Conservation (phyloP, 495 filamentous ascomycete species). For the Bacidia rubella region DNA sequence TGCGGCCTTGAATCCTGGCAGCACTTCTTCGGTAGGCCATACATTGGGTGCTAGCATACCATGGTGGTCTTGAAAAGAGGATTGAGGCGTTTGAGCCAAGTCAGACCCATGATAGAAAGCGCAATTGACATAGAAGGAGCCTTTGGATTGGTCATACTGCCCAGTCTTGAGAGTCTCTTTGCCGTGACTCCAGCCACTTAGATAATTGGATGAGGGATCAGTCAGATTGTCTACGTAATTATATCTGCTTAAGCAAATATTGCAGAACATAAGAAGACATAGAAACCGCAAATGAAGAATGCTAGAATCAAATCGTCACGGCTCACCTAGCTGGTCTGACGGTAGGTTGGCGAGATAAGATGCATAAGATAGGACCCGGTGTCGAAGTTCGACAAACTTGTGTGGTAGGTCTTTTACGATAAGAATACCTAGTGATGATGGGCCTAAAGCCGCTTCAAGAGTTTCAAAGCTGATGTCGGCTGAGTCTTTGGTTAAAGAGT, state of each 20-base stretch:
- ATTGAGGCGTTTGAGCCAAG: conserved; percentile 44
- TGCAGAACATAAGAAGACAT: neutral
- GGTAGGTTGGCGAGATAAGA: conserved; percentile 82
- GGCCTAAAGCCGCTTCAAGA: conserved; percentile 79
- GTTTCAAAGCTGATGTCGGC: conserved; percentile 59
- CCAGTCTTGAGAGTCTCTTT: conserved; percentile 74
- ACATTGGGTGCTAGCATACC: conserved; percentile 66
- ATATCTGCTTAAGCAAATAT: neutral
- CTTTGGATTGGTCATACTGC: conserved; percentile 83
- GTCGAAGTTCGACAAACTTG: conserved; percentile 54
- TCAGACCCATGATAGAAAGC: conserved; percentile 68
- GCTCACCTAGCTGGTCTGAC: conserved; percentile 53
- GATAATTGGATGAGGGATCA: conserved; percentile 39
- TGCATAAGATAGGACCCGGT: conserved; percentile 66
- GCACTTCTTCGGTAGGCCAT: conserved; percentile 55
- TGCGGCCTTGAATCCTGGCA: conserved; percentile 59
- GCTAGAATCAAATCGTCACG: conserved; percentile 5
- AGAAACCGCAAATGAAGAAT: neutral
- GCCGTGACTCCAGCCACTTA: conserved; percentile 67
- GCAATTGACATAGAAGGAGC: conserved; percentile 94
- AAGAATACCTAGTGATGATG: conserved; percentile 82
- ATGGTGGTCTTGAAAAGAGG: conserved; percentile 44
- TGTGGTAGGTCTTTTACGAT: conserved; percentile 71
- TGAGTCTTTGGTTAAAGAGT: conserved; percentile 22
- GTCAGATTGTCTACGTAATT: conserved; percentile 29